Evolutionary conservation across 2,329 filamentous ascomycete species (phyloP).

Genomic region (Penicillium sp.): DNA sequence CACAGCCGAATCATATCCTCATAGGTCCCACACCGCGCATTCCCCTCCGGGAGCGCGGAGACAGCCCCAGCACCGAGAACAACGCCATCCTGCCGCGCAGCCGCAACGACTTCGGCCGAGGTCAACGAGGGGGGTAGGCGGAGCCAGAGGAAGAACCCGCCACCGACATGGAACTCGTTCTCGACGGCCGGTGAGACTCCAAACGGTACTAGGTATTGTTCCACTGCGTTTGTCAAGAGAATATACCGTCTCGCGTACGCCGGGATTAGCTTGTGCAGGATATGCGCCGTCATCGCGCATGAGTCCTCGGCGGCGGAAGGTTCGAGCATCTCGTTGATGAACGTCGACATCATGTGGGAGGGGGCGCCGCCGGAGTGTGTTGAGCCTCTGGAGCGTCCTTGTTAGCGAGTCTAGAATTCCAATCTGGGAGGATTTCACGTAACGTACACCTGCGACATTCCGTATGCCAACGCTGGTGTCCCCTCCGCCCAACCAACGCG

Average conservation of each 20-base stretch:
- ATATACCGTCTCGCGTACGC: constrained; percentile 60
- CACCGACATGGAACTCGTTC: constrained; percentile 57
- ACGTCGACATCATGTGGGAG: constrained; percentile 64
- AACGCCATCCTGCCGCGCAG: constrained; percentile 66
- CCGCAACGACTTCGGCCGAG: constrained; percentile 60
- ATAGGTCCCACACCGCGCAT: constrained; percentile 58
- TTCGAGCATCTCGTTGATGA: constrained; percentile 60
- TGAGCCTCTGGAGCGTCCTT: constrained; percentile 52
- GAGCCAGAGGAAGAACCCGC: constrained; percentile 88
- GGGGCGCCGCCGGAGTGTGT: constrained; percentile 64
- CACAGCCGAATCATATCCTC: constrained; percentile 61
- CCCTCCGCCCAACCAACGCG: constrained; percentile 87
- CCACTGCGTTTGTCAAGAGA: constrained; percentile 64
- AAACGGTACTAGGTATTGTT: constrained; percentile 64
- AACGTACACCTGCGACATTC: constrained; percentile 61
- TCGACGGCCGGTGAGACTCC: constrained; percentile 53
- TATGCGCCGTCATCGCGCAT: constrained; percentile 43
- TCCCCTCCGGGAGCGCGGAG: constrained; percentile 57
- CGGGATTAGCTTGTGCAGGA: constrained; percentile 59
- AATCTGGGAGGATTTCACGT: no score
- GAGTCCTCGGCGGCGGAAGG: constrained; percentile 35
- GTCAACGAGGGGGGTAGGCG: constrained; percentile 61
- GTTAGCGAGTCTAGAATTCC: not conserved
- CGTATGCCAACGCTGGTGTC: constrained; percentile 64
- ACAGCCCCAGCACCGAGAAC: constrained; percentile 70